Evolutionary conservation across 2,329 filamentous ascomycete species (phyloP), one percentile per base, ranked within the genome.

Genomic region (Dactylellina sp.): DNA sequence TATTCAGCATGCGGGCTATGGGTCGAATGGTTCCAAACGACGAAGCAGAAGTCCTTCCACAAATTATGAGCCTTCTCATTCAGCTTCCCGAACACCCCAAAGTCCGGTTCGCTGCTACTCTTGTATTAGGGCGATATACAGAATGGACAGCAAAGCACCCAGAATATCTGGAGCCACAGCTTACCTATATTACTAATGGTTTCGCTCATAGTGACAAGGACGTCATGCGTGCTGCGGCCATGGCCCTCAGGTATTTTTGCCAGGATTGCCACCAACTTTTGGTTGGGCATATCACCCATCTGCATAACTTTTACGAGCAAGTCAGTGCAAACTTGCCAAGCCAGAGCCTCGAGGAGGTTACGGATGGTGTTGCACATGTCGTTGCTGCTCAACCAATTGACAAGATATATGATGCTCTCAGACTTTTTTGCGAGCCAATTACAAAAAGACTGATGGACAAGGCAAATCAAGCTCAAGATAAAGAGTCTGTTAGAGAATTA

Each of bases 141-240:
- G 94, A 98, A 81, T 99, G 95, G 95, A 99, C 96, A 0, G 89
- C 95, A 3, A 89, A 92, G 52, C 95, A 99, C 79, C 92, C 94
- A 0, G 92, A 97, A 70, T 96, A 94, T 49, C 85, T 99, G 7
- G 91, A 97, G 81, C 86, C 91, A 7, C 95, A 99, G 81, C 91
- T 99, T 80, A 93, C 92, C 79, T 99, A 96, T 82, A 96, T 99
- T 79, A 93, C 97, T 77, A 91, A 89, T 2, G 95, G 93, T 0
- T 99, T 99, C 82, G 87, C 92, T 76, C 91, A 94, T 68, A 88
- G 89, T 44, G 97, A 93, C 0, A 91, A 90, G 79, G 96, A 99
- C 80, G 93, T 99, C 63, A 87, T 97, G 40, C 89, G 93, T 76
- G 95, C 94, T 18, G 92, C 95, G 16, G 95, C 95, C 4, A 88